These are phyloP conservation scores for Ochromonadaceae sp. DNA, from an alignment of 352 stramenopile genomes.

Conservation along the genomic window DNA sequence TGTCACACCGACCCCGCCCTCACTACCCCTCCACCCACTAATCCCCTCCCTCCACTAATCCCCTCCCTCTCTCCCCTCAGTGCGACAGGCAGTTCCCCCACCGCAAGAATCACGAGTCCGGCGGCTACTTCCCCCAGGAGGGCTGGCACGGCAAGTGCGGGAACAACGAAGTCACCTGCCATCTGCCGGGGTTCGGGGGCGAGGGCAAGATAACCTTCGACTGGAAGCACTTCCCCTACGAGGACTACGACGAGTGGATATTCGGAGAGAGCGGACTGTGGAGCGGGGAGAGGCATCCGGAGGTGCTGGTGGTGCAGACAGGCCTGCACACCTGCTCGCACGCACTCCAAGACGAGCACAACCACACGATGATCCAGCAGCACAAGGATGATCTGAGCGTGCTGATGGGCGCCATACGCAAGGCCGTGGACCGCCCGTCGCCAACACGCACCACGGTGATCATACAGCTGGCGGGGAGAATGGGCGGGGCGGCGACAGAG, in stretches of 20 bases:
- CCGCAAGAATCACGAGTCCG: background rate
- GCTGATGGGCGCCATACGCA: background rate
- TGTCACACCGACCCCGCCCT: too few species aligned
- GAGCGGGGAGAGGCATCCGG: background rate
- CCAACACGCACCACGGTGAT: slow-evolving; percentile 1
- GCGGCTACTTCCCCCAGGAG: slow-evolving; percentile 4
- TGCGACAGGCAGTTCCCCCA: slow-evolving; percentile 12
- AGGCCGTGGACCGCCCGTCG: background rate
- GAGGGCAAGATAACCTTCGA: slow-evolving; percentile 14
- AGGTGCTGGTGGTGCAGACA: background rate
- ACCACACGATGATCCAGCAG: background rate
- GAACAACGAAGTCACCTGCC: slow-evolving; percentile 14
- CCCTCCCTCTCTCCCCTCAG: background rate
- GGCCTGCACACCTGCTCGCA: background rate
- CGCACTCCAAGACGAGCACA: background rate
- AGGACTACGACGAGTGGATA: slow-evolving; percentile 16
- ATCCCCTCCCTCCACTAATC: too few species aligned
- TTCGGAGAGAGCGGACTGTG: slow-evolving; percentile 2
- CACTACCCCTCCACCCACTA: too few species aligned
- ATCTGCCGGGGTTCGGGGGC: slow-evolving; percentile 8
- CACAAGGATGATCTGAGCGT: background rate
- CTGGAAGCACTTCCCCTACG: slow-evolving; percentile 15
- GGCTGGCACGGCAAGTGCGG: slow-evolving; percentile 7
- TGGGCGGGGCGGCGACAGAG: background rate
- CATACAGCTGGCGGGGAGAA: background rate